phyloP scores from a whole-genome alignment of 352 stramenopile genomes.

The Phytophthora macrochlamydospora region DNA sequence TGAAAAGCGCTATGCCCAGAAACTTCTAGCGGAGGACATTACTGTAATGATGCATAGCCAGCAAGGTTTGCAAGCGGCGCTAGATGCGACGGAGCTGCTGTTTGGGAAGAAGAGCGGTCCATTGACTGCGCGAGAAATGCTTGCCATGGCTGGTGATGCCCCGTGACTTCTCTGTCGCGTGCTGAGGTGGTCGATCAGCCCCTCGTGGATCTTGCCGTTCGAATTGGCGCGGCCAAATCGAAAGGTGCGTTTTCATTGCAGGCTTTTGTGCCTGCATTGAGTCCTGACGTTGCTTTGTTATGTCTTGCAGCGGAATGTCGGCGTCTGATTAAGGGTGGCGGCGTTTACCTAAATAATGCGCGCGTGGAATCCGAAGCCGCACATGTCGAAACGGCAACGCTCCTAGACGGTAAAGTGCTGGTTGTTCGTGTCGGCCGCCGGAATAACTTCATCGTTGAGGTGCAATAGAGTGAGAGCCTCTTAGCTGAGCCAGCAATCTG shows the following conservation, averaged over 20 bases:
- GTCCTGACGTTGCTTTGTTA: conserved; percentile 9
- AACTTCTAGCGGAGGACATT: conserved; percentile 74
- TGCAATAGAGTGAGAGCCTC: conserved; percentile 32
- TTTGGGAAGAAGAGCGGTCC: conserved; percentile 66
- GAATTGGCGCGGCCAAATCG: conserved; percentile 87
- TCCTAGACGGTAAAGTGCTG: conserved; percentile 71
- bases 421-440: conserved; percentile 74
- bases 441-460: conserved; percentile 84
- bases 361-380: conserved; percentile 63
- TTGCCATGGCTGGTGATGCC: conserved; percentile 71
- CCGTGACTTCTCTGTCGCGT: conserved; percentile 39
- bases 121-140: conserved; percentile 72
- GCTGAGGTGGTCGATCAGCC: conserved; percentile 69
- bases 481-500: too few species aligned
- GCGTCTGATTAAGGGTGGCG: conserved; percentile 95
- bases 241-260: conserved; percentile 69
- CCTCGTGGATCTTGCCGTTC: conserved; percentile 93
- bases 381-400: conserved; percentile 39
- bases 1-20: conserved; percentile 79
- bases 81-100: conserved; percentile 68
- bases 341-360: conserved; percentile 94
- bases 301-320: conserved; percentile 87
- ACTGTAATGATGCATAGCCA: conserved; percentile 95
- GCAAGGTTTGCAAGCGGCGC: conserved; percentile 71
- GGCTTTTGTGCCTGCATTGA: background rate